Conservation (phyloP, 257 asterid species). For the Nicotiana sylvestris region DNA sequence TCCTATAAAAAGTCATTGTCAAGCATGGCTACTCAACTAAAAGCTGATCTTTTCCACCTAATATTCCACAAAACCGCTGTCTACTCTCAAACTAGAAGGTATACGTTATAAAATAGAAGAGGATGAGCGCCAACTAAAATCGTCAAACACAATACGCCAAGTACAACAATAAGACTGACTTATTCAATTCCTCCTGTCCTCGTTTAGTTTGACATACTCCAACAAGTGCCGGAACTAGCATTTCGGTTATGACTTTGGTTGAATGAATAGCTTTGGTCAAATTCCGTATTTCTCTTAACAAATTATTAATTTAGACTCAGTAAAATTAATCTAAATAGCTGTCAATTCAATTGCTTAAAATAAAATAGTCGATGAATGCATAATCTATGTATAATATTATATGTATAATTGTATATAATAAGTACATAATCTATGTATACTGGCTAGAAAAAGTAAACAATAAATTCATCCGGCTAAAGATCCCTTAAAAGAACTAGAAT, state of each 20-base stretch:
- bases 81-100: neutral
- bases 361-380: accelerated
- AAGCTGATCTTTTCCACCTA: neutral
- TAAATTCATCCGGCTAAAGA: too few relatives aligned
- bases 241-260: too few relatives aligned
- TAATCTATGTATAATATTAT: too few relatives aligned
- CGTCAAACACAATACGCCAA: neutral
- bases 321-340: too few relatives aligned
- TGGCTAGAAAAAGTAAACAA: too few relatives aligned
- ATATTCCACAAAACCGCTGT: neutral
- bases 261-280: too few relatives aligned
- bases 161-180: neutral
- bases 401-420: too few relatives aligned
- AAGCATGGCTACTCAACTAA: neutral
- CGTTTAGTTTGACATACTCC: neutral
- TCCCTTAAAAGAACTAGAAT: too few relatives aligned
- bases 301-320: too few relatives aligned
- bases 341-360: too few relatives aligned
- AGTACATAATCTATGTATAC: too few relatives aligned
- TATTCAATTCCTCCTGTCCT: neutral
- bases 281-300: too few relatives aligned
- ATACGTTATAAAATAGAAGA: neutral
- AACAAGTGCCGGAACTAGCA: neutral
- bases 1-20: neutral
- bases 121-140: neutral